phyloP scores from a whole-genome alignment of 2,329 filamentous ascomycete genomes.

The Polychaeton citri region DNA sequence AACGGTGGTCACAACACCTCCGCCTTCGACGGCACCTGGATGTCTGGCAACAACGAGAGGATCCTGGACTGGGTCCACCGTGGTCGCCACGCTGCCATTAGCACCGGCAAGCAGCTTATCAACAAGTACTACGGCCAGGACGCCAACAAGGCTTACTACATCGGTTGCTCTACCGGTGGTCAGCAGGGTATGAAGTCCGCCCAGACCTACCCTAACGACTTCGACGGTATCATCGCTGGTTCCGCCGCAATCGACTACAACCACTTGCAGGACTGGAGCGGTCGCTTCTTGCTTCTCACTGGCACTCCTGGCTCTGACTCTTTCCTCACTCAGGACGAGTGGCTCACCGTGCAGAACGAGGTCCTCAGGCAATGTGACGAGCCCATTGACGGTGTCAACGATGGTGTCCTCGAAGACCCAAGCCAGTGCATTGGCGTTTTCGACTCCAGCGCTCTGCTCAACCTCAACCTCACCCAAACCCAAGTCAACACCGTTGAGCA shows the following conservation, averaged over 20 bases:
- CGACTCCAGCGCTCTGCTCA: constrained; percentile 19
- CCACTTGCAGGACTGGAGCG: constrained; percentile 31
- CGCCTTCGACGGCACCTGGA: constrained; percentile 18
- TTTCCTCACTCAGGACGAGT: constrained; percentile 27
- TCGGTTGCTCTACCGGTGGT: constrained; percentile 37
- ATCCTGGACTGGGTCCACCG: constrained; percentile 21
- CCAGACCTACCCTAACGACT: constrained; percentile 33
- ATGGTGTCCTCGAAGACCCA: constrained; percentile 36
- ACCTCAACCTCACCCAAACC: constrained; percentile 28
- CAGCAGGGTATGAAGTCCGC: constrained; percentile 34
- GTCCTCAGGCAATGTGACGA: constrained; percentile 38
- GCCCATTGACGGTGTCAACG: constrained; percentile 32
- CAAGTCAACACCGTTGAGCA: constrained; percentile 32
- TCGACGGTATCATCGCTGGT: constrained; percentile 35
- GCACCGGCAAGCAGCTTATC: constrained; percentile 20
- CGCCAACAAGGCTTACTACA: constrained; percentile 31
- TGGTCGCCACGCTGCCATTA: constrained; percentile 18
- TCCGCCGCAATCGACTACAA: constrained; percentile 31
- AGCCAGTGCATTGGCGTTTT: constrained; percentile 30
- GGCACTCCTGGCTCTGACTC: constrained; percentile 25
- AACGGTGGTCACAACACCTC: constrained; percentile 21
- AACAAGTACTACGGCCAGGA: constrained; percentile 25
- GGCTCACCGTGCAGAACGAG: constrained; percentile 30
- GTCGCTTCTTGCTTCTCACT: constrained; percentile 28
- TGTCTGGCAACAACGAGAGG: constrained; percentile 16